Percentiles rank a stretch among this genome's conserved stretches.
Conservation (phyloP, 139 green algal species). For the Dunaliella primolecta region DNA sequence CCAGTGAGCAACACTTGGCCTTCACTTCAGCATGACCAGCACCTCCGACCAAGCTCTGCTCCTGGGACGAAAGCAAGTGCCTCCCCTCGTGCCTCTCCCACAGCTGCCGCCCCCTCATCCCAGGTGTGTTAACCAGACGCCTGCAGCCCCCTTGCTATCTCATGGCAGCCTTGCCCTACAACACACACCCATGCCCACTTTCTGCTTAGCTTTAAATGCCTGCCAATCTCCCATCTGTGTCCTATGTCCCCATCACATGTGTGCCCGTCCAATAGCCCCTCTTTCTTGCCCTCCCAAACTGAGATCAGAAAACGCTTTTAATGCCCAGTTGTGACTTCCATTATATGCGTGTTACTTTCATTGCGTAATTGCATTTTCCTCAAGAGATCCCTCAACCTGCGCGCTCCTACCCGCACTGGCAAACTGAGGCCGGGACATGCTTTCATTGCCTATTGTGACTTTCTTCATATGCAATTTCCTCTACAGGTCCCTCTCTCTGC, state of each 20-base stretch:
- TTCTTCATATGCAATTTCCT: not conserved
- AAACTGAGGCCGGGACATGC: not conserved
- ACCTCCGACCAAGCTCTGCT: conserved; percentile 7
- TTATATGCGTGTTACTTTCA: not conserved
- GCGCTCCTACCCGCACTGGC: not conserved
- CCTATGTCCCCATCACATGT: not conserved
- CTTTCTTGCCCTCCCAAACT: no score
- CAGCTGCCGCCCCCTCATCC: not conserved
- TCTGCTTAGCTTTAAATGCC: not conserved
- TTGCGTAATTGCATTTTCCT: not conserved
- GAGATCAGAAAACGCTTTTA: no score
- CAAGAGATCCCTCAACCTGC: not conserved
- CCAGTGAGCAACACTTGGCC: conserved; percentile 38
- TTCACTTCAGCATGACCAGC: conserved; percentile 27
- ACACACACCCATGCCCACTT: not conserved
- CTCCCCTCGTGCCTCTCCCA: not conserved
- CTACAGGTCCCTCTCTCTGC: not conserved
- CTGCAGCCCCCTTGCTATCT: no score
- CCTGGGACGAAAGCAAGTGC: not conserved
- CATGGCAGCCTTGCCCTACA: not conserved
- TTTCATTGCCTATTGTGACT: not conserved
- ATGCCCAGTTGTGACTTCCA: not conserved
- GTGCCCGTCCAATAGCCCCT: no score
- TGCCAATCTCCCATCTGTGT: not conserved
- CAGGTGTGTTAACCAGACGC: not conserved